Evolutionary conservation across 2,329 filamentous ascomycete genomes (phyloP), one percentile per base, ranked within the genome.

Genomic region (Diaporthe vaccinii): DNA sequence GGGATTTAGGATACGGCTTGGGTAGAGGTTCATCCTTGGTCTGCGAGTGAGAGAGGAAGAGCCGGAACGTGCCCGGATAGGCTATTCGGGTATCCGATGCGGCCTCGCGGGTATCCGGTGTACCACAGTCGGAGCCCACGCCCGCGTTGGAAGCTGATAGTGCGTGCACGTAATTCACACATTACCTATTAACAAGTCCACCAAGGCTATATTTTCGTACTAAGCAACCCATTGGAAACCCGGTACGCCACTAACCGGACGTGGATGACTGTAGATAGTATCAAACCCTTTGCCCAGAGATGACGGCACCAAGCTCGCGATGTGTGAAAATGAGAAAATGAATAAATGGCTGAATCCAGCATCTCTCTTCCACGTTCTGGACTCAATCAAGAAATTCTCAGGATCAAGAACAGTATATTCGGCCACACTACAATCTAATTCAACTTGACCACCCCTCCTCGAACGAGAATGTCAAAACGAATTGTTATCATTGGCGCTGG

Each of bases 71-170:
- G 62, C 62, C 62, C 62, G 62, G 62, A 17, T 68, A 68, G 62
- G 62, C 62, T 68, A 68, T 68, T 53, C 62, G 62, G 62, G 62
- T 53, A 68, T 36, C 62, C 62, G 46, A 12, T 68, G 46, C 44
- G 62, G 44, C 28, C 8, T 49, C 20, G 62, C 44, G 44, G 62
- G 62, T 31, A 53, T 36, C 61, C 28, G 61, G 20, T 20, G 44
- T 51, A 22, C 61, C 2, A 67, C 61, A 49, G 31, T 51, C 46
- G 53, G 22, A 9, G 28, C 36, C 58, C 41, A 49, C 28, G 22
- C 17, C 34, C 28, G 20, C 41, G n/a, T n/a, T 6, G 20, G 9
- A n/a, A 68, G 62, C 44, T 68, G 5, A 51, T 68, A 68, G 44
- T 51, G 46, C 44, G 25, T 25, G 20, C 46, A 39, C 31, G 10